Percentiles rank a stretch among this genome's conserved stretches.
Evolutionary conservation across 768 basidiomycete species (phyloP).

Genomic region (Trametopsis cervina): DNA sequence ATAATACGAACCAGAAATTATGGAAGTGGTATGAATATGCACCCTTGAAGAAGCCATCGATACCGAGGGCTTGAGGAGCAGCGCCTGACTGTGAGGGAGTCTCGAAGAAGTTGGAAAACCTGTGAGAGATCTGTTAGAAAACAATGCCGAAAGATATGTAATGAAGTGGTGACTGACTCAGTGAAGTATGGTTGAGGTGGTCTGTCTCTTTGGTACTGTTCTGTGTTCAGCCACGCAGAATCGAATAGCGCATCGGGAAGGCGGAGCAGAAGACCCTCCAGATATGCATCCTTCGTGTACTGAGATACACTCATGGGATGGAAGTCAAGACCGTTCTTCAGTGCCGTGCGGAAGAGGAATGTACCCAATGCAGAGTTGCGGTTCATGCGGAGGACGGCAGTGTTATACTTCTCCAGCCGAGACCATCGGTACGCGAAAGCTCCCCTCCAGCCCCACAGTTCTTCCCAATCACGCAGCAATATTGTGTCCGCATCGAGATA

Average conservation of each 20-base stretch:
- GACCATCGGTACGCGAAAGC: conserved; percentile 98
- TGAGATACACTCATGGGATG: conserved; percentile 93
- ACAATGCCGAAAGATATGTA: not conserved
- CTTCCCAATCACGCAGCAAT: conserved; percentile 96
- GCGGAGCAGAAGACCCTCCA: conserved; percentile 78
- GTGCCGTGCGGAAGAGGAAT: conserved; percentile 89
- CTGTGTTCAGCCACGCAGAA: conserved; percentile 93
- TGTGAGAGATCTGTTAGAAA: conserved; percentile 23
- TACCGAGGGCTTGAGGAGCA: conserved; percentile 81
- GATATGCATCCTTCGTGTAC: conserved; percentile 83
- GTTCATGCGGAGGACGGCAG: conserved; percentile 91
- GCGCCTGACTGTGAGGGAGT: conserved; percentile 68
- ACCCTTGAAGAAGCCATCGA: conserved; percentile 94
- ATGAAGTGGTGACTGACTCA: conserved; percentile 19
- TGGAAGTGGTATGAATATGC: conserved; percentile 97
- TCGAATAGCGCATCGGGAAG: conserved; percentile 96
- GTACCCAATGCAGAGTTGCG: conserved; percentile 87
- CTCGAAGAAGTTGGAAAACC: conserved; percentile 86
- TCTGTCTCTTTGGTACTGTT: conserved; percentile 84
- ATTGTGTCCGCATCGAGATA: conserved; percentile 97
- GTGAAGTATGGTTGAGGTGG: conserved; percentile 94
- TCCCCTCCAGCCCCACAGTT: conserved; percentile 94
- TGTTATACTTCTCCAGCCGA: conserved; percentile 89
- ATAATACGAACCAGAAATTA: conserved; percentile 70
- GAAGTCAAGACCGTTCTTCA: conserved; percentile 93